Evolutionary conservation across 306 rosid genomes (phyloP).

Genomic region (Comarum palustre): DNA sequence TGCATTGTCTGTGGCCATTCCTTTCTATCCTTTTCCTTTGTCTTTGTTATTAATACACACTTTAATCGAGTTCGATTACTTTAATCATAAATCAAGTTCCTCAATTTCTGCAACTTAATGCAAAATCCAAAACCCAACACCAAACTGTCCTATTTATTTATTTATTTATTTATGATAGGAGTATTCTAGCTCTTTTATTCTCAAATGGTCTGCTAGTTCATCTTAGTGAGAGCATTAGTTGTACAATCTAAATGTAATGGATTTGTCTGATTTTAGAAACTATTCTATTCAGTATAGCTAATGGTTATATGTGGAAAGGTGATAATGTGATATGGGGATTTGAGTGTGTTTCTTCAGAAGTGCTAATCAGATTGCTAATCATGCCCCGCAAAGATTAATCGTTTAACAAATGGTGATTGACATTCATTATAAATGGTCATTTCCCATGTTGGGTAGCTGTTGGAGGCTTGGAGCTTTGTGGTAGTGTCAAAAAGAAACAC

Average conservation of each 20-base stretch:
- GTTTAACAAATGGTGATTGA: not conserved
- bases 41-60: not conserved
- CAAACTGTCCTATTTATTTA: not conserved
- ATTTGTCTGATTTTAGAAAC: not conserved
- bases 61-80: not conserved
- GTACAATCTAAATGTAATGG: not conserved
- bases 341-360: not conserved
- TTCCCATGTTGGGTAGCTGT: constrained; percentile 16
- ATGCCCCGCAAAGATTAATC: not conserved
- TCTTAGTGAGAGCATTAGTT: not conserved
- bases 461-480: constrained; percentile 19
- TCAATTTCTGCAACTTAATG: constrained; percentile 6
- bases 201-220: not conserved
- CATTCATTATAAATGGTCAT: constrained; percentile 25
- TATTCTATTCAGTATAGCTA: not conserved
- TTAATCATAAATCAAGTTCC: not conserved
- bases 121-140: constrained; percentile 13
- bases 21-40: not conserved
- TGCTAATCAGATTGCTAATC: not conserved
- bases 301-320: constrained; percentile 7
- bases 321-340: not conserved
- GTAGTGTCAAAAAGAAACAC: constrained; percentile 12
- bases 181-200: not conserved
- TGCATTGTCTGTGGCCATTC: constrained; percentile 16
- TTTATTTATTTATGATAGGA: not conserved